Evolutionary conservation across 371 early-diverging fungal species (phyloP), one percentile per base, ranked within the genome.

Genomic region (Mucor mucedo): DNA sequence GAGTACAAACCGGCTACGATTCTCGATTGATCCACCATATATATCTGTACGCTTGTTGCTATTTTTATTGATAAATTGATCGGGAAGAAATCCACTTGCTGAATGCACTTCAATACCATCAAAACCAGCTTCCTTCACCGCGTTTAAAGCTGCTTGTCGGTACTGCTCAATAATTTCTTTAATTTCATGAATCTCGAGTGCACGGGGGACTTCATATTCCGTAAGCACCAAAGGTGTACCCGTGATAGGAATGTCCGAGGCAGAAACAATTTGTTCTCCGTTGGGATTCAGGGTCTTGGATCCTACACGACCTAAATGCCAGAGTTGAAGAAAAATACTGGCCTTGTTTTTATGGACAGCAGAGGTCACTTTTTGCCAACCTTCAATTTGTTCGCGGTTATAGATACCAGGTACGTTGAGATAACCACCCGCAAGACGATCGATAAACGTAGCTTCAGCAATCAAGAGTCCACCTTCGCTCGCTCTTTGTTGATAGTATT

Each of bases 1-100:
- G 1, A 88, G 42, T 13, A 84, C 39, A 60, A 93, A 81, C 1
- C 92, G 82, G 13, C 73, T 72, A 27, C 93, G 83, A 72, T 93
- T 93, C 58, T 91, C 91, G 38, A 88, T 79, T 0, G 86, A 80
- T 13, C 92, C 92, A 55, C 89, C 91, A 66, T 93, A 95, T 32
- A 83, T 63, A 35, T 67, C 63, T 2, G 68, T 66, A 41, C 63
- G 60, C 30, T 84, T 65, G 77, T 95, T 95, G 41, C 86, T 78
- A 9, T 50, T 57, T 10, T 61, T 56, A 52, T 75, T 71, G 45
- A 75, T 59, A 40, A 91, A 90, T 52, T 87, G 84, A 58, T 84
- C 76, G 35, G 87, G 39, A 35, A 91, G 75, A 70, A 87, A 90
- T 3, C 89, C 88, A 53, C 89, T 84, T 1, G 88, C 89, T 52